Base-by-base conservation (phyloP, 306 rosid genomes). In the Mimosa bimucronata region DNA sequence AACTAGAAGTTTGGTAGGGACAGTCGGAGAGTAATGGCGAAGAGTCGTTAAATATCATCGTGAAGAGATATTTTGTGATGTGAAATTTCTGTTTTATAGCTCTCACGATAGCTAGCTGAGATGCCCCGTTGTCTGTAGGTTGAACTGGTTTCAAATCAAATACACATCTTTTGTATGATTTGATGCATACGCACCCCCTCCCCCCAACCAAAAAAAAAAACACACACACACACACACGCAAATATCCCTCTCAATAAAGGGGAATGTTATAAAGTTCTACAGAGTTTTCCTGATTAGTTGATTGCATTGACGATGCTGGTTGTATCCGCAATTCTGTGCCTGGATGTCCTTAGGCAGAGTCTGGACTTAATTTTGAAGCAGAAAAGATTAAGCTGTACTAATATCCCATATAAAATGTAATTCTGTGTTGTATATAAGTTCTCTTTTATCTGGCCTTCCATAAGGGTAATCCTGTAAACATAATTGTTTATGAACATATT, bases 1-100 rank as follows among this genome's bases (percentile, higher is more conserved):
- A 84, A 77, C 73, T 77, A 83, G 84, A 84, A 86, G 88, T 71
- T 65, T 88, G 80, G 78, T 84, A 77, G 89, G 88, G 88, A 85
- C 83, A 74, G 72, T 77, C 77, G 86, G 85, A 81, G 86, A 69
- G 86, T 69, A 50, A 70, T 81, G 37, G 42, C 46, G 74, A 79
- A 78, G 46, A 73, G 60, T 75, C 78, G 66, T 69, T 85, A 70
- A 89, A 77, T 75, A 78, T 76, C 73, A 60, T 77, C 69, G 75
- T 73, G 16, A 19, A 53, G n/a, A 26, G 79, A 67, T 71, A 45
- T 76, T 82, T 28, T 68, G 45, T 87, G 88, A 77, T 84, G 55
- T 74, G 79, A 79, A 42, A 66, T 46, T 79, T n/a, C 31, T 50
- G 40, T 71, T 31, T 50, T 80, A 44, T 60, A 42, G 38, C 21